A percentile compares a stretch with the other conserved stretches of the same genome.
These are phyloP conservation scores for Candida lessepsii DNA, from an alignment of 805 yeast genomes.

Conservation along the genomic window DNA sequence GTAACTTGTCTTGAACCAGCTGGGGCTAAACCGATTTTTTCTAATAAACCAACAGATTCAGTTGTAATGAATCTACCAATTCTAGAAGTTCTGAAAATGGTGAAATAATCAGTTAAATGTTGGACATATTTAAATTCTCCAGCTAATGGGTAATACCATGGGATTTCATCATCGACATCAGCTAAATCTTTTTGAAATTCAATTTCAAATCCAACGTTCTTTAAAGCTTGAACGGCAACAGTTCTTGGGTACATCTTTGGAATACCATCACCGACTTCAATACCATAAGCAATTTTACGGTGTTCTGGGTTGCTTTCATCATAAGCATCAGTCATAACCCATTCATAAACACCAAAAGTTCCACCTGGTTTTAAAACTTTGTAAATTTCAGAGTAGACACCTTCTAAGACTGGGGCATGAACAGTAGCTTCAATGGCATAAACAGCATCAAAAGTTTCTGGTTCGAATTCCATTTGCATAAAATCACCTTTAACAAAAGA, in stretches of 20 bases:
- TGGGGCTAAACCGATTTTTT: slow-evolving; percentile 85
- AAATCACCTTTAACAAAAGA: slow-evolving; percentile 94
- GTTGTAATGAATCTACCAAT: slow-evolving; percentile 87
- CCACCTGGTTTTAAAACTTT: slow-evolving; percentile 98
- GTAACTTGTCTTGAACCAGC: slow-evolving; percentile 87
- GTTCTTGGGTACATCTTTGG: slow-evolving; percentile 89
- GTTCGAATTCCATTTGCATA: slow-evolving; percentile 97
- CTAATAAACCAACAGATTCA: slow-evolving; percentile 75
- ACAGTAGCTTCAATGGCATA: slow-evolving; percentile 99
- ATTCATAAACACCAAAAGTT: slow-evolving; percentile 94
- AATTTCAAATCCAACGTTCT: slow-evolving; percentile 83
- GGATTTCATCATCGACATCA: slow-evolving; percentile 74
- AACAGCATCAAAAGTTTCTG: slow-evolving; percentile 89
- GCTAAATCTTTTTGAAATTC: slow-evolving; percentile 80
- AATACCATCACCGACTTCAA: slow-evolving; percentile 97
- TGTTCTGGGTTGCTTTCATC: slow-evolving; percentile 87
- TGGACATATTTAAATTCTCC: slow-evolving; percentile 93
- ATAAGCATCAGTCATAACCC: slow-evolving; percentile 96
- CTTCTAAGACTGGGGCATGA: slow-evolving; percentile 95
- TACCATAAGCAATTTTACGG: slow-evolving; percentile 93
- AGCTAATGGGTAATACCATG: slow-evolving; percentile 96
- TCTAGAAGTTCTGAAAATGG: slow-evolving; percentile 84
- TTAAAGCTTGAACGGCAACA: slow-evolving; percentile 86
- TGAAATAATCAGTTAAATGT: slow-evolving; percentile 69
- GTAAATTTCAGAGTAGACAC: slow-evolving; percentile 92